Base-by-base conservation (phyloP, 2,329 filamentous ascomycete species). In the Paecilomyces sp. region DNA sequence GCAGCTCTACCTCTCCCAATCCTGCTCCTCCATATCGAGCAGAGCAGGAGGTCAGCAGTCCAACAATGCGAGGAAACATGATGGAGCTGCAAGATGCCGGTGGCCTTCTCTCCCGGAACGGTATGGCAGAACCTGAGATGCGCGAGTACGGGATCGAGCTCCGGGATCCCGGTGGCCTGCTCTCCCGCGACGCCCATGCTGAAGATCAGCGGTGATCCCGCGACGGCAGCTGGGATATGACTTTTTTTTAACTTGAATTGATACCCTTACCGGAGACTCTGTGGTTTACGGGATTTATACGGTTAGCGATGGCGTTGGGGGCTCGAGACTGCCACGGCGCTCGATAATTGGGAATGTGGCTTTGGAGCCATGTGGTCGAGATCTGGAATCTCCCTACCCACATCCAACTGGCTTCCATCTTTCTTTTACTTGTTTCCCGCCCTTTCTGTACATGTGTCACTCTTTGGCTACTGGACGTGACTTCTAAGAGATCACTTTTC, bases 41-140 rank as follows among this genome's bases (percentile, higher is more conserved):
- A 15, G 62, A 70, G 22, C 58, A 63, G 1, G 65, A 68, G 34
- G 41, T 64, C 24, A 52, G 59, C 15, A 55, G 56, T 18, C 62
- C 61, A 15, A 57, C 65, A 58, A 58, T 64, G 28, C 60, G 68
- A 54, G 58, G 67, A 59, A 56, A 67, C 57, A 61, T 71, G 58
- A 60, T 73, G 25, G 64, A 74, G 54, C 66, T 80, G 12, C 76
- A 77, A 57, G 77, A 80, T 67, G 73, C 79, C 2, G 77, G 78
- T 1, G 77, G 78, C 0, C 65, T 79, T 3, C 65, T 80, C 22
- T 67, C 64, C 52, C 53, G 58, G 57, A 33, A 60, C 25, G 22
- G 51, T 53, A n/a, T 6, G 4, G n/a, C 18, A 28, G 18, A 18
- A 13, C 1, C 51, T 30, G 51, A 13, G 15, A 53, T 25, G 22